Evolutionary conservation across 2,329 filamentous ascomycete species (phyloP).

Genomic region (Myriosclerotinia curreyana): DNA sequence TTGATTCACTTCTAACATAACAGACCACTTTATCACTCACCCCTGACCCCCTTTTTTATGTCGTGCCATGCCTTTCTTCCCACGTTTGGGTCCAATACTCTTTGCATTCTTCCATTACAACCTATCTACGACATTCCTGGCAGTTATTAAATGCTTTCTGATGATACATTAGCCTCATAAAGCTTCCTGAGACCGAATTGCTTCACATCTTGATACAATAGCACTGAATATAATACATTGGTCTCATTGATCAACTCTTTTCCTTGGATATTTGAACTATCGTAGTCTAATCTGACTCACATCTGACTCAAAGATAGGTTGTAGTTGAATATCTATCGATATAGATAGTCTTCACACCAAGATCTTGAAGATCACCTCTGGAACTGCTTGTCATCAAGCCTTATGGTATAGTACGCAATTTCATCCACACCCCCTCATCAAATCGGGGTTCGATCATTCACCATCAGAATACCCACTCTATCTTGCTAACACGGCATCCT

Average conservation of each 20-base stretch:
- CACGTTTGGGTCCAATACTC: not conserved
- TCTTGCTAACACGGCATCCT: not conserved
- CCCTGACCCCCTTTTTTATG: not conserved
- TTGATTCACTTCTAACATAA: conserved; percentile 6
- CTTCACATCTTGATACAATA: conserved; percentile 2
- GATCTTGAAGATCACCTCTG: not conserved
- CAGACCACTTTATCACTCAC: not conserved
- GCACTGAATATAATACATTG: not conserved
- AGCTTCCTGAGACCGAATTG: not conserved
- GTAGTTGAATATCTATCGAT: not conserved
- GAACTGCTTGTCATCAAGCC: not conserved
- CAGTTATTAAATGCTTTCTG: not conserved
- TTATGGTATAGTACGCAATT: not conserved
- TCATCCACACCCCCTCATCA: not conserved
- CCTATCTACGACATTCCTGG: not conserved
- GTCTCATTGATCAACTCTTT: not conserved
- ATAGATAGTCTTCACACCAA: not conserved
- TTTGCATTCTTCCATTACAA: not conserved
- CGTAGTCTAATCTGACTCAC: not conserved
- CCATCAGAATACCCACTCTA: not conserved
- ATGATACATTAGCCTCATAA: not conserved
- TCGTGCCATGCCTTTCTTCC: not conserved
- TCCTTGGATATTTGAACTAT: not conserved
- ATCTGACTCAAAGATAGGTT: not conserved
- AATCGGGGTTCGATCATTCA: not conserved